Evolutionary conservation across 441 rosid genomes (phyloP), one percentile per base, ranked within the genome.

Genomic region (Gossypium schwendimanii): DNA sequence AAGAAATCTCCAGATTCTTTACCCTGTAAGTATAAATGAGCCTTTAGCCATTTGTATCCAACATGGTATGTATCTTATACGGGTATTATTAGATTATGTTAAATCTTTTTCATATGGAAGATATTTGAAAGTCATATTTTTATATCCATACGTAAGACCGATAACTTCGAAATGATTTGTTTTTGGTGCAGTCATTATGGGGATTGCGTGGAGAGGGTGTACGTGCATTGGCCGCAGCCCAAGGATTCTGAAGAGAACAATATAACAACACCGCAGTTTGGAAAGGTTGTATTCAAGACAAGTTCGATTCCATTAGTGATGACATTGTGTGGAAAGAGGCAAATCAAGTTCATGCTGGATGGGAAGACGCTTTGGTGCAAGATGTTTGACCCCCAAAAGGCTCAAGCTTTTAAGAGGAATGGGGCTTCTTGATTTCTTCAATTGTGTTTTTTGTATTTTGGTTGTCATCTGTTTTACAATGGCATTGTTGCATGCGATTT

Each of bases 121-220:
- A 33, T 33, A 33, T 33, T 33, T 6, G 39, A 33, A 33, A 33
- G 39, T 33, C 39, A 33, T 33, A 33, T 33, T 33, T 33, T 33
- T 33, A 33, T 33, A 31, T 31, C 7, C 36, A 31, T 31, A 31
- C 36, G 36, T 31, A 31, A 33, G 39, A 33, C 39, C 8, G 39
- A 33, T 6, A 33, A 33, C 39, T 6, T 33, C 8, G 39, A 33
- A 33, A 33, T 33, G 33, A 6, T 8, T 10, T 60, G 64, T n/a
- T 60, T 60, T 57, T 57, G 3, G 12, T 58, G 62, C 74, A 84
- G 85, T 12, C 61, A 41, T 24, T 81, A 70, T 57, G 86, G 84
- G 28, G 36, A 24, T 0, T 77, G 81, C 53, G 80, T 82, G 68
- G 84, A 84, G 26, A 82, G 74, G 10, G 79, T 84, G 12, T 81